Base-by-base conservation (phyloP, 306 rosid species). In the Cicer pinnatifidum region DNA sequence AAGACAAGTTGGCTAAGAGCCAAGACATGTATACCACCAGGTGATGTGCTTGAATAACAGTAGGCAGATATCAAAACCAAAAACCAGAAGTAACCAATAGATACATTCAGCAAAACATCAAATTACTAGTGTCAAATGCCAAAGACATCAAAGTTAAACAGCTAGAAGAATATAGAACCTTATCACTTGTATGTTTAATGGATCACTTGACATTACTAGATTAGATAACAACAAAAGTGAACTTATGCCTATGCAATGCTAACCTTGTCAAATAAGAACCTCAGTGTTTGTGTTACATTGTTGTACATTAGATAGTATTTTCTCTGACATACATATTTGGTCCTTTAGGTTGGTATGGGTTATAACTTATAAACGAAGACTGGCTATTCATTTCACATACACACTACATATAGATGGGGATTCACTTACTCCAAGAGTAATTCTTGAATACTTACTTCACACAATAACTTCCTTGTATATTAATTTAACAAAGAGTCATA, bases 11-110 rank as follows among this genome's bases (percentile, higher is more conserved):
- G 59, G 8, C 73, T 15, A 7, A 43, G 70, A 48, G 6, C 52
- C 53, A 17, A 15, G 67, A 43, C 71, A 50, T 63, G 20, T 47
- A 69, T 37, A 73, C 71, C 16, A 73, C 71, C 16, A 74, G 57
- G 73, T 71, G n/a, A 62, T 67, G 63, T 39, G 20, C 43, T 56
- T 78, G 75, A 61, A 72, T 58, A 80, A 60, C 66, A 74, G 58
- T 67, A 48, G 67, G 56, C 66, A 57, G 35, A 57, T 45, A 68
- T 38, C 57, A 44, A 82, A 82, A 59, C 57, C 61, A 81, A 56
- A 67, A 15, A 45, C 62, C 51, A 63, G 45, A 82, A 80, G 62
- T 39, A 72, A 72, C 60, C 40, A 28, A 72, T 11, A 20, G 41
- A 48, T 50, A 67, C 71, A 53, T 39, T 28, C 40, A 51, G 46